Percentiles rank a stretch among this genome's conserved stretches.
Conservation (phyloP, 2,329 filamentous ascomycete species). For the Parastagonospora nodorum region DNA sequence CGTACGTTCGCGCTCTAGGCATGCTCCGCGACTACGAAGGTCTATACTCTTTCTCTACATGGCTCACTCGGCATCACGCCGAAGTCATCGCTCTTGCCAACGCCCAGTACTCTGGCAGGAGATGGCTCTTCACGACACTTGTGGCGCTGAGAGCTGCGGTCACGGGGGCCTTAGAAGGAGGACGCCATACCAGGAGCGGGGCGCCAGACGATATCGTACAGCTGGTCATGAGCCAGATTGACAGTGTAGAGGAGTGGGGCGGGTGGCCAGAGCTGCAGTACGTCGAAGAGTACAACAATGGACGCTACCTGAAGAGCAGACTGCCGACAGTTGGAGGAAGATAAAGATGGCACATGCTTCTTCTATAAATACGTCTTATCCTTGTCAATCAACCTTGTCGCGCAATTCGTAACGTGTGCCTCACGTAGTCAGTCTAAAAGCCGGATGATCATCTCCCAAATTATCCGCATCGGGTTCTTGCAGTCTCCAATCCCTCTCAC, state of each 20-base stretch:
- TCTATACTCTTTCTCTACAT: constrained; percentile 62
- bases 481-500: constrained; percentile 54
- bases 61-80: constrained; percentile 53
- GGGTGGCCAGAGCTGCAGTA: constrained; percentile 52
- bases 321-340: constrained; percentile 11
- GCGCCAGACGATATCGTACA: constrained; percentile 39
- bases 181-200: not conserved
- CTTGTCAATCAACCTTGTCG: not conserved
- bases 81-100: constrained; percentile 35
- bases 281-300: constrained; percentile 42
- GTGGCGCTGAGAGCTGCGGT: constrained; percentile 50
- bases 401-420: not conserved
- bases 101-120: constrained; percentile 29
- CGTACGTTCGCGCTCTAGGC: constrained; percentile 68
- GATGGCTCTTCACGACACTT: constrained; percentile 40
- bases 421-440: constrained; percentile 51
- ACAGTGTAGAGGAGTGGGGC: constrained; percentile 47
- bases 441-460: constrained; percentile 59
- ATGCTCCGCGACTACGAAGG: constrained; percentile 63
- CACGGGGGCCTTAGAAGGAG: constrained; percentile 36
- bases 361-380: not conserved
- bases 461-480: constrained; percentile 52
- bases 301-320: constrained; percentile 17
- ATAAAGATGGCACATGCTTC: constrained; percentile 2
- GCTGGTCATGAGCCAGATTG: constrained; percentile 39